phyloP scores from a whole-genome alignment of 2,329 filamentous ascomycete species.

The Aspergillus oerlinghausenensis region DNA sequence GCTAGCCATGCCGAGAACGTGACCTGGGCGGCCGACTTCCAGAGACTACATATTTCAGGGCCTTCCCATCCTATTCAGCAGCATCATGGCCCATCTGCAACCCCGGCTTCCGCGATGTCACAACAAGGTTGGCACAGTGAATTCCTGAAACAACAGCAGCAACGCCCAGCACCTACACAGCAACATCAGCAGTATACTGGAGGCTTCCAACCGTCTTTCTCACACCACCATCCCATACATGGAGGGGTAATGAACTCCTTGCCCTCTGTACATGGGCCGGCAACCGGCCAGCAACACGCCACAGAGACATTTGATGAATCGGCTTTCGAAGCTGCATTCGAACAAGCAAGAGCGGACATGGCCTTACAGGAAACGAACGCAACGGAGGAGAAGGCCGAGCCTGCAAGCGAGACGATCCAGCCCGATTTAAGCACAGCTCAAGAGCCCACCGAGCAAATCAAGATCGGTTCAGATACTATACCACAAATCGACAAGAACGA shows the following conservation, averaged over 20 bases:
- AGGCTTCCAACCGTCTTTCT: slow-evolving; percentile 28
- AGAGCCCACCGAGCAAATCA: slow-evolving; percentile 23
- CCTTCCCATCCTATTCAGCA: slow-evolving; percentile 43
- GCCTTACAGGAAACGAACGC: slow-evolving; percentile 22
- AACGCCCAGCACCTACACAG: slow-evolving; percentile 22
- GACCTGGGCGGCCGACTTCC: slow-evolving; percentile 46
- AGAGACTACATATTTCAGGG: slow-evolving; percentile 39
- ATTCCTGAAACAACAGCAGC: slow-evolving; percentile 45
- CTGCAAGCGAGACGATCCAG: slow-evolving; percentile 15
- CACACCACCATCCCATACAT: slow-evolving; percentile 22
- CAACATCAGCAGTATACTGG: slow-evolving; percentile 16
- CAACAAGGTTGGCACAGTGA: slow-evolving; percentile 57
- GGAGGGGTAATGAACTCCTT: slow-evolving; percentile 17
- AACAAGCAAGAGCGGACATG: slow-evolving; percentile 37
- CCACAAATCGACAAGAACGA: slow-evolving; percentile 31
- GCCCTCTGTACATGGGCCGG: slow-evolving; percentile 22
- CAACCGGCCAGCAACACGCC: slow-evolving; percentile 18
- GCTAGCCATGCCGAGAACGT: slow-evolving; percentile 18
- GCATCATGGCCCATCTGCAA: slow-evolving; percentile 42
- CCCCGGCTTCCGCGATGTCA: slow-evolving; percentile 24
- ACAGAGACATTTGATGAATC: slow-evolving; percentile 39
- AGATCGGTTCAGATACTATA: slow-evolving; percentile 43
- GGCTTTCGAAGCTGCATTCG: slow-evolving; percentile 44
- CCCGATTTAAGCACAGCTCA: slow-evolving; percentile 8
- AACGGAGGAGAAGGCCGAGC: slow-evolving; percentile 11